A percentile compares a stretch with the other conserved stretches of the same genome.
These are phyloP conservation scores for Rauvolfia tetraphylla DNA, from an alignment of 257 asterid species.

Conservation along the genomic window DNA sequence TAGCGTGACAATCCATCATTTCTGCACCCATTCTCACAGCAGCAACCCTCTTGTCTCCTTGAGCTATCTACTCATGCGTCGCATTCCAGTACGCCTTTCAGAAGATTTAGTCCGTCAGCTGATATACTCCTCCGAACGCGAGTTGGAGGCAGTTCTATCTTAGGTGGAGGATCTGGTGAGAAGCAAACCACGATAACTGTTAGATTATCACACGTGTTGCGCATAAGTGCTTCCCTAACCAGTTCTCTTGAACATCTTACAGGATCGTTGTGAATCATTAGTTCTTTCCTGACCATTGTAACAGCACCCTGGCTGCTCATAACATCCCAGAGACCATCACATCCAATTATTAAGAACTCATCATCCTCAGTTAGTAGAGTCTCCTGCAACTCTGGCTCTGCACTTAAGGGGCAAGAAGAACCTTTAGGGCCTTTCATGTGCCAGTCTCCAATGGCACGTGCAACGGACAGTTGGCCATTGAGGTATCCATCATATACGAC, in stretches of 20 bases:
- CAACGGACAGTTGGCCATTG: slow-evolving; percentile 80
- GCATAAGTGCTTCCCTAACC: slow-evolving; percentile 79
- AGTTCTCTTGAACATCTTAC: slow-evolving; percentile 80
- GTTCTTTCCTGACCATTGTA: slow-evolving; percentile 76
- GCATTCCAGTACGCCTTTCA: slow-evolving; percentile 70
- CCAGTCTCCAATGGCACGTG: slow-evolving; percentile 96
- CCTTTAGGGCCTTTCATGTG: slow-evolving; percentile 92
- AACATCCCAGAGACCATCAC: slow-evolving; percentile 95
- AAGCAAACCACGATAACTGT: slow-evolving; percentile 78
- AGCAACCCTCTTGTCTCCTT: background rate
- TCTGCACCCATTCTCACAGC: background rate
- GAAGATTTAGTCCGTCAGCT: slow-evolving; percentile 76
- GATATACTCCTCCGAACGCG: slow-evolving; percentile 73
- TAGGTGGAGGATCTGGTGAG: slow-evolving; percentile 85
- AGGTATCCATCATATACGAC: slow-evolving; percentile 83
- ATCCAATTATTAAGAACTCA: slow-evolving; percentile 84
- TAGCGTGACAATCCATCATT: background rate
- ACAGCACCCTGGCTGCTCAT: slow-evolving; percentile 96
- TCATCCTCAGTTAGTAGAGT: slow-evolving; percentile 65
- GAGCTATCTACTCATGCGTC: slow-evolving; percentile 24
- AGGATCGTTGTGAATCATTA: slow-evolving; percentile 85
- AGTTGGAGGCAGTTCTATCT: slow-evolving; percentile 49
- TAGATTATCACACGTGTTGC: slow-evolving; percentile 75
- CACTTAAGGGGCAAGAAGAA: slow-evolving; percentile 64
- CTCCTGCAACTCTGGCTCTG: slow-evolving; percentile 88